phyloP scores from a whole-genome alignment of 2,329 filamentous ascomycete genomes.

The Pseudogymnoascus sp. region DNA sequence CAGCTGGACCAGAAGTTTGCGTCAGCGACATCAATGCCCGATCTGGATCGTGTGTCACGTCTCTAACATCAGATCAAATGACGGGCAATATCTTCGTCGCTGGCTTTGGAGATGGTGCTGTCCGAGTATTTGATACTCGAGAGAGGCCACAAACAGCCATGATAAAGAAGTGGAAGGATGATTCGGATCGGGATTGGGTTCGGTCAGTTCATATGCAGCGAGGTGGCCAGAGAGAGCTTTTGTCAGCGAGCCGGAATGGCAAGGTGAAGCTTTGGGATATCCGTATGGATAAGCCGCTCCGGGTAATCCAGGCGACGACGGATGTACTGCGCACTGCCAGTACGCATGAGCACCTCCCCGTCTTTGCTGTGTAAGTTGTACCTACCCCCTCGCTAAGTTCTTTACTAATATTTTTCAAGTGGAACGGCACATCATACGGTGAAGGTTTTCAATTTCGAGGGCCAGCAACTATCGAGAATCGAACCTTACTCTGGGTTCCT shows the following conservation, averaged over 20 bases:
- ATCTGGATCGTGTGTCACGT: constrained; percentile 91
- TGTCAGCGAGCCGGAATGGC: constrained; percentile 84
- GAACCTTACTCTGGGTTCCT: constrained; percentile 89
- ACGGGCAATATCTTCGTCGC: constrained; percentile 94
- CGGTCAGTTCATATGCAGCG: constrained; percentile 95
- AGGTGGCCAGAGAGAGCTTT: constrained; percentile 81
- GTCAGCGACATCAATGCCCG: constrained; percentile 88
- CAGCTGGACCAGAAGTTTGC: constrained; percentile 86
- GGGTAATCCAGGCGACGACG: constrained; percentile 63
- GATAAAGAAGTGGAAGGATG: constrained; percentile 95
- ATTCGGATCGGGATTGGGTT: constrained; percentile 78
- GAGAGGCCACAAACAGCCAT: constrained; percentile 77
- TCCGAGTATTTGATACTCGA: constrained; percentile 88
- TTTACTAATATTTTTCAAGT: constrained; percentile 37
- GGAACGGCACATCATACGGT: constrained; percentile 82
- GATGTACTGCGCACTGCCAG: constrained; percentile 77
- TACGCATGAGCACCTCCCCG: constrained; percentile 91
- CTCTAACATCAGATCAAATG: constrained; percentile 93
- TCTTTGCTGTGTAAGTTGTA: constrained; percentile 79
- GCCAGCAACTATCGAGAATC: constrained; percentile 67
- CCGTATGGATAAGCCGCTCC: constrained; percentile 69
- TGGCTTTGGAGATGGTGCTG: constrained; percentile 89
- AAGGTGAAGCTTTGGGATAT: constrained; percentile 97
- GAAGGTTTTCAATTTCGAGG: constrained; percentile 86
- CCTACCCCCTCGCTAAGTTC: neutral